A percentile compares a stretch with the other conserved stretches of the same genome.
Evolutionary conservation across 805 yeast genomes (phyloP).

Genomic region (Lachancea waltii): DNA sequence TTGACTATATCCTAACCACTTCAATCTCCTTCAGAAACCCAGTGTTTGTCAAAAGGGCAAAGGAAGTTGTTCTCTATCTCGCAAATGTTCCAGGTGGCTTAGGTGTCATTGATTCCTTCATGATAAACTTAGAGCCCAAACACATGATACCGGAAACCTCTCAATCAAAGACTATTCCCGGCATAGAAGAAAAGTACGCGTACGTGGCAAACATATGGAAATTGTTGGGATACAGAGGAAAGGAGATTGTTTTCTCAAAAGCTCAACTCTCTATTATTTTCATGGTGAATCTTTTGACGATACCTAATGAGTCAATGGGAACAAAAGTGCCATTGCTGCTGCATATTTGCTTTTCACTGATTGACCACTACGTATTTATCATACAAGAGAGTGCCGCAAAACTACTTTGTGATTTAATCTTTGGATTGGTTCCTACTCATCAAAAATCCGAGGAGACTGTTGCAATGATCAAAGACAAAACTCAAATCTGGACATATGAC

Average conservation of each 20-base stretch:
- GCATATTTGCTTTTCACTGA: slow-evolving; percentile 70
- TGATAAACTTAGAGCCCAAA: slow-evolving; percentile 71
- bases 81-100: slow-evolving; percentile 47
- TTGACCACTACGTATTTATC: slow-evolving; percentile 80
- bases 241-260: slow-evolving; percentile 73
- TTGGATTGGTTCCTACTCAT: slow-evolving; percentile 47
- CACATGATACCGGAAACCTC: slow-evolving; percentile 77
- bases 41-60: slow-evolving; percentile 65
- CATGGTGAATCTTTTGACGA: slow-evolving; percentile 69
- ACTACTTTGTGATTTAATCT: slow-evolving; percentile 65
- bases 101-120: slow-evolving; percentile 52
- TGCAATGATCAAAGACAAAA: slow-evolving; percentile 47
- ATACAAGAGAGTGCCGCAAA: slow-evolving; percentile 83
- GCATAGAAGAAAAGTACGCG: slow-evolving; percentile 45
- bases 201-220: slow-evolving; percentile 69
- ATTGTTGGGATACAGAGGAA: slow-evolving; percentile 46
- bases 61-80: slow-evolving; percentile 76
- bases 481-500: slow-evolving; percentile 73
- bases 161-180: slow-evolving; percentile 29
- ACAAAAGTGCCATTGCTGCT: slow-evolving; percentile 63
- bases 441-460: slow-evolving; percentile 53
- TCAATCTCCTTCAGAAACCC: slow-evolving; percentile 68
- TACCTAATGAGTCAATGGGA: slow-evolving; percentile 56
- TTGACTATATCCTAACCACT: slow-evolving; percentile 61
- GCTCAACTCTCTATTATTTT: slow-evolving; percentile 85